Evolutionary conservation across 1,139 yeast species (phyloP), one percentile per base, ranked within the genome.

Genomic region (Hyphopichia pseudoburtonii): DNA sequence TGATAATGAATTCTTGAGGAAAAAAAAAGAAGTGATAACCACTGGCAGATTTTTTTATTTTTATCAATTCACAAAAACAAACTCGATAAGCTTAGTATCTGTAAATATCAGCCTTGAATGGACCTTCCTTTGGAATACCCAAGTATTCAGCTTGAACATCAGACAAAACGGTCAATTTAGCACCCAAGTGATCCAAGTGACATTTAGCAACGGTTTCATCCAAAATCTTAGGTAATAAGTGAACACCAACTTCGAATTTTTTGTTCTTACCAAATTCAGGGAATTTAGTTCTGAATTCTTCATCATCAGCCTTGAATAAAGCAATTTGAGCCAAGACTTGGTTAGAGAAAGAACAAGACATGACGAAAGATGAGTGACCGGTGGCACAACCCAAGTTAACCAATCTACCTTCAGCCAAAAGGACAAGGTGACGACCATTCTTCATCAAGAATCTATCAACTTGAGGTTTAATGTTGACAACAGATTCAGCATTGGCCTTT

Each of bases 301-400:
- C 75, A 73, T 92, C 90, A 48, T 85, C 65, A 60, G 95, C 83
- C 73, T 90, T 92, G 95, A 78, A 92, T 65, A 92, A 80, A 62
- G 98, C 99, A 62, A 94, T 90, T 80, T 92, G 99, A 58, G 99
- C 99, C 69, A 92, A 81, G 51, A 92, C 98, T 78, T 92, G 99
- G 86, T 92, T 92, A 58, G 97, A 88, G 95, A 92, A 92, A 43
- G 98, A 92, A 80, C 98, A 92, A 50, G 97, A 90, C 99, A 92
- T 92, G 66, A 92, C 98, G 66, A 92, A 92, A 38, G 97, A 89
- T 44, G 98, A 86, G 81, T 92, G 99, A 66, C 99, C 99, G 64
- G 98, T 94, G 67, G 98, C 99, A 78, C 98, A 94, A 61, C 99
- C 99, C 70, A 92, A 82, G 90, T 92, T 92, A 69, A 92, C 98